These are phyloP conservation scores for Panicum hallii DNA, from an alignment of 202 grass and related monocot genomes.

Conservation along the genomic window DNA sequence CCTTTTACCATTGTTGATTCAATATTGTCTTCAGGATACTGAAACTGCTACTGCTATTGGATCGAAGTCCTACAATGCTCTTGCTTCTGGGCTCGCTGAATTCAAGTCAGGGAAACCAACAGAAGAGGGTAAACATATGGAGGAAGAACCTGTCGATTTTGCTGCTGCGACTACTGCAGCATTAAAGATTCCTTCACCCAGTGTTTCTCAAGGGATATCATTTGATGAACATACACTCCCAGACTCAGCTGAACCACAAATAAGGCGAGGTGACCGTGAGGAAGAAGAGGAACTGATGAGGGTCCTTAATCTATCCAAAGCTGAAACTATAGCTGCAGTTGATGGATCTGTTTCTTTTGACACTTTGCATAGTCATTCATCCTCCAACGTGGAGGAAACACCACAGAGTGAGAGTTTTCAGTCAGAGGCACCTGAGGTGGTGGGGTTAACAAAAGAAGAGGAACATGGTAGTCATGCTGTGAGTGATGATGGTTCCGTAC, in stretches of 20 bases:
- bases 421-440: constrained; percentile 39
- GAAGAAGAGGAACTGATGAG: constrained; percentile 93
- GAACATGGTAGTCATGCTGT: constrained; percentile 23
- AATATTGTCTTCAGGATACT: constrained; percentile 65
- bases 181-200: constrained; percentile 85
- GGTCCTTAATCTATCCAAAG: constrained; percentile 82
- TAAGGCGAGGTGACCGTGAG: constrained; percentile 73
- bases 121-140: constrained; percentile 57
- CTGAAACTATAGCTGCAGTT: constrained; percentile 51
- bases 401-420: constrained; percentile 47
- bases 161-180: constrained; percentile 85
- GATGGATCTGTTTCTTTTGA: constrained; percentile 59
- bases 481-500: constrained; percentile 36
- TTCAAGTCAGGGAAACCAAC: constrained; percentile 65
- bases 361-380: constrained; percentile 42
- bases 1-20: constrained; percentile 10
- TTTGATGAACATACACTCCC: constrained; percentile 72
- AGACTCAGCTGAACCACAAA: constrained; percentile 51
- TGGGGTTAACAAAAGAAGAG: constrained; percentile 36
- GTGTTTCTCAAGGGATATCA: constrained; percentile 68
- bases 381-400: constrained; percentile 51
- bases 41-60: constrained; percentile 80
- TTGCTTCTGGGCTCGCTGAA: constrained; percentile 81
- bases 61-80: constrained; percentile 90
- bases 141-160: constrained; percentile 90